Evolutionary conservation across 1,284 basidiomycete genomes (phyloP).

Genomic region (Heterobasidion parviporum): DNA sequence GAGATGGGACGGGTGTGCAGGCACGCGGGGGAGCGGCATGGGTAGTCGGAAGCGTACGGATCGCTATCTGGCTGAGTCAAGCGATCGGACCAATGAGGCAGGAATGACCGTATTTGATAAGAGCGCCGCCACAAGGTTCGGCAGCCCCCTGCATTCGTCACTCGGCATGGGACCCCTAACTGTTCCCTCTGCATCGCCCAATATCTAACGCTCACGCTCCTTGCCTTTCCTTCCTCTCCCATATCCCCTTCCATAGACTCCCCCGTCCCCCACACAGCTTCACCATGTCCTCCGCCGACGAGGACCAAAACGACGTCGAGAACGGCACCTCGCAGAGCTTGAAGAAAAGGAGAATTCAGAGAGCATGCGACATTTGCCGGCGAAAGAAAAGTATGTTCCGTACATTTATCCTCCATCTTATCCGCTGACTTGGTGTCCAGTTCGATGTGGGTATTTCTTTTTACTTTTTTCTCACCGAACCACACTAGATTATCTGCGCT

Average conservation of each 20-base stretch:
- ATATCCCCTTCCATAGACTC: background rate
- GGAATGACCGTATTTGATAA: background rate
- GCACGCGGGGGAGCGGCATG: too few relatives aligned
- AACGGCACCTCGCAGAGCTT: constrained; percentile 16
- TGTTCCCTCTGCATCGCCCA: background rate
- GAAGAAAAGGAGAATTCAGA: constrained; percentile 65
- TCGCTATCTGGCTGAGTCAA: background rate
- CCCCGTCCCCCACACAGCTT: background rate
- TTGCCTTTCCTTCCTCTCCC: background rate
- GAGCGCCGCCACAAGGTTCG: background rate
- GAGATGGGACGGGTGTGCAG: too few relatives aligned
- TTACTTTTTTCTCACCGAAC: background rate
- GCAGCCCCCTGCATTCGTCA: background rate
- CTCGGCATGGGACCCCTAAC: background rate
- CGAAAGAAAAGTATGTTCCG: constrained; percentile 59
- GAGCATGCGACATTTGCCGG: constrained; percentile 70
- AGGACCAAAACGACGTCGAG: constrained; percentile 32
- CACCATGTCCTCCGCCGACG: constrained; percentile 38
- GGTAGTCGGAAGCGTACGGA: background rate
- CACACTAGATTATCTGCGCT: background rate
- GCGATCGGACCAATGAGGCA: background rate
- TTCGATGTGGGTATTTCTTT: constrained; percentile 36
- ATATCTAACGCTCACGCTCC: background rate
- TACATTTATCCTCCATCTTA: background rate
- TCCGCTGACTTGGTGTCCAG: constrained; percentile 18